Evolutionary conservation across 2,329 filamentous ascomycete species (phyloP), one percentile per base, ranked within the genome.

Genomic region (Cryphonectria parasitica): DNA sequence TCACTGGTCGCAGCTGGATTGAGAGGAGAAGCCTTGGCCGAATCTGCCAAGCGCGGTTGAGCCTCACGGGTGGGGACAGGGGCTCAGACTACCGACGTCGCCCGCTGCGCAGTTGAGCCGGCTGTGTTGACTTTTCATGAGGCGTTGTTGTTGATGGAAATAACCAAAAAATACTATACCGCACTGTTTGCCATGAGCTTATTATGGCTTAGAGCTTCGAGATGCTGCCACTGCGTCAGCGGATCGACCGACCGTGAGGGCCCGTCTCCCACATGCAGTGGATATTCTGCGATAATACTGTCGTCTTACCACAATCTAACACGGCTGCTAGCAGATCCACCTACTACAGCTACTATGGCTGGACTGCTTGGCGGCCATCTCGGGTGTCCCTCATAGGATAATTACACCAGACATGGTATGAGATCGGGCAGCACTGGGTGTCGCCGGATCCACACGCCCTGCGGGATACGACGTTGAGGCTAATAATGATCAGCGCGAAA

Each of bases 41-140:
- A 19, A 45, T 45, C 36, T 67, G 65, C 65, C 65, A 67, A 60
- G 65, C 36, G 36, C 65, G 54, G 65, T 67, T 67, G 65, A 60
- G 65, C 65, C 65, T 60, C 65, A 67, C 17, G 11, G 28, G 54
- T 45, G 62, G 41, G 22, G 39, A 64, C 41, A 36, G 43, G 62
- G 41, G 41, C 8, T n/a, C 28, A 58, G 11, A 58, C 54, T 8
- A 34, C 54, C 54, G 25, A 34, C 25, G 25, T 34, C 15, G 54
- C 31, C 28, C 25, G 15, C 25, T 19, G 54, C 28, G 54, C 54
- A 56, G 2, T 10, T 56, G 52, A 6, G 19, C 54, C n/a, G 31
- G 54, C 54, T 17, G 7, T 31, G 28, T 17, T 58, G 28, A 13
- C 28, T 19, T 19, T 17, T 28, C 2, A 2, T 19, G 54, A 58